A percentile compares a stretch with the other conserved stretches of the same genome.
These are phyloP conservation scores for Galerina marginata DNA, from an alignment of 768 basidiomycete species.

Conservation along the genomic window DNA sequence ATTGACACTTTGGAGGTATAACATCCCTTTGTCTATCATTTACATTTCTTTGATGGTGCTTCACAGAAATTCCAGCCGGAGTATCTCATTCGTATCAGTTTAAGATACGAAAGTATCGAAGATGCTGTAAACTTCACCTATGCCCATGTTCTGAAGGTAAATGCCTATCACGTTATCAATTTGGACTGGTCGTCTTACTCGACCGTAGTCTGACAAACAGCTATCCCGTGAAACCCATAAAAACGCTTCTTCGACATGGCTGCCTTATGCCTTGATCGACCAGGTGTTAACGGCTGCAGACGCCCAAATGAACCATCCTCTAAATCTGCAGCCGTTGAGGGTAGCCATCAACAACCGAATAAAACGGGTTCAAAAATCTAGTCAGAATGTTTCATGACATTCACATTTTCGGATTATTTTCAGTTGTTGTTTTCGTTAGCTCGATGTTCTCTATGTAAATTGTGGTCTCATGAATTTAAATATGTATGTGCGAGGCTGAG, in stretches of 20 bases:
- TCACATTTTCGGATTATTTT: neutral
- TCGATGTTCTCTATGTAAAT: neutral
- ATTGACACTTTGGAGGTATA: conserved; percentile 73
- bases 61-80: conserved; percentile 76
- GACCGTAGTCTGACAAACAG: conserved; percentile 53
- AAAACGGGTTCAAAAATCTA: conserved; percentile 72
- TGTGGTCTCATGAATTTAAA: neutral
- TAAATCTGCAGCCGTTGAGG: conserved; percentile 57
- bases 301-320: conserved; percentile 53
- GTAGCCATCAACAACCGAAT: conserved; percentile 66
- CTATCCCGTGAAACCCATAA: conserved; percentile 55
- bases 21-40: neutral
- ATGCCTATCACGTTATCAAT: neutral
- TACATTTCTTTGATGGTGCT: conserved; percentile 9
- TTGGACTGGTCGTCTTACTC: conserved; percentile 12
- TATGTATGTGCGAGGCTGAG: neutral
- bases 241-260: conserved; percentile 70
- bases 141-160: conserved; percentile 74
- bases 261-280: conserved; percentile 85
- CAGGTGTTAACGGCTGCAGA: conserved; percentile 75
- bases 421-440: neutral
- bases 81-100: conserved; percentile 77
- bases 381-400: conserved; percentile 35
- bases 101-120: conserved; percentile 81
- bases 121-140: conserved; percentile 78